Conservation (phyloP, 768 basidiomycete species). For the Boletus sp. region DNA sequence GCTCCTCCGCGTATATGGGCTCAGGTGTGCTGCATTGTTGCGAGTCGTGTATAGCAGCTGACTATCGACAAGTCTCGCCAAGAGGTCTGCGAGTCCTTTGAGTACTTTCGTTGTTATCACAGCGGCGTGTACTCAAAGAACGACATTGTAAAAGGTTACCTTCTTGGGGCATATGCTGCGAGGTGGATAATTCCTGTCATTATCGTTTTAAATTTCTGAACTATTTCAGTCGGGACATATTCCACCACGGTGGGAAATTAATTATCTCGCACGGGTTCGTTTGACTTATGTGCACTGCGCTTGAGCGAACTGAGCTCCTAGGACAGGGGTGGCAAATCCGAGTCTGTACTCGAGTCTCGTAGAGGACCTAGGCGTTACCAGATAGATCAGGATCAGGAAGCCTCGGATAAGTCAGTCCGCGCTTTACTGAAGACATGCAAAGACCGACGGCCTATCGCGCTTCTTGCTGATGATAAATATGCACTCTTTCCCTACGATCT, state of each 20-base stretch:
- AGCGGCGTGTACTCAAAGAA: conserved; percentile 69
- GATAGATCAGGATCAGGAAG: conserved; percentile 62
- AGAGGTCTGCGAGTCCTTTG: conserved; percentile 78
- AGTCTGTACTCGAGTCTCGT: conserved; percentile 44
- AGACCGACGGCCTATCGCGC: conserved; percentile 55
- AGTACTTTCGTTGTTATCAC: conserved; percentile 68
- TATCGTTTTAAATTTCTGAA: conserved; percentile 7
- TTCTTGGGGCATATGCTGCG: conserved; percentile 68
- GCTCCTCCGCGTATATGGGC: conserved; percentile 43
- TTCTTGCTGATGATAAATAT: conserved; percentile 76
- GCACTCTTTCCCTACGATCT: conserved; percentile 70
- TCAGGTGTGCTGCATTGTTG: conserved; percentile 29
- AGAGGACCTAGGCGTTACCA: conserved; percentile 39
- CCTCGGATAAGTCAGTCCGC: conserved; percentile 66
- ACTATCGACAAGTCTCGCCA: conserved; percentile 59
- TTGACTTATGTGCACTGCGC: background rate
- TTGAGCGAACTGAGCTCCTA: background rate
- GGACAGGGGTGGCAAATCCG: conserved; percentile 64
- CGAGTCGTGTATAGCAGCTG: background rate
- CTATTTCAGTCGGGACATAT: conserved; percentile 60
- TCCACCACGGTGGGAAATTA: conserved; percentile 58
- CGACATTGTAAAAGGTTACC: conserved; percentile 67
- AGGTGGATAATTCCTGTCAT: conserved; percentile 39
- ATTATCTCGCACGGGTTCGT: conserved; percentile 84
- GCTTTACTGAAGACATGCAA: conserved; percentile 60